Evolutionary conservation across 768 basidiomycete species (phyloP).

Genomic region (Imleria badia): DNA sequence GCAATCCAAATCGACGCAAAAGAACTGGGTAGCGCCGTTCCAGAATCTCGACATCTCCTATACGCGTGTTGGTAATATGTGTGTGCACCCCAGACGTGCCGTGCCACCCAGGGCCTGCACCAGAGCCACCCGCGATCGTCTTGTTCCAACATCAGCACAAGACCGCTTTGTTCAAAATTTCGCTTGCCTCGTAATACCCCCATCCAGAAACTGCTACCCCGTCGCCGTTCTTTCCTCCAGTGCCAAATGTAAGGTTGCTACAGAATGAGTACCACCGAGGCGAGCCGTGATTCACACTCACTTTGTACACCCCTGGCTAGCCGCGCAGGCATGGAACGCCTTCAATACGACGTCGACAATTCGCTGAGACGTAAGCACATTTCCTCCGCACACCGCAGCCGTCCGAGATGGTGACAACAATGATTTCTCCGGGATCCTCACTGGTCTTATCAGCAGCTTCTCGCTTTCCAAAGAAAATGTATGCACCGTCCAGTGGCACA

Average conservation of each 20-base stretch:
- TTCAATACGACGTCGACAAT: conserved; percentile 93
- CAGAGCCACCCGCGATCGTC: conserved; percentile 94
- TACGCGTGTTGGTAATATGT: conserved; percentile 90
- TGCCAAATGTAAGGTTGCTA: conserved; percentile 87
- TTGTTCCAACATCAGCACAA: conserved; percentile 2
- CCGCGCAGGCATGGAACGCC: conserved; percentile 89
- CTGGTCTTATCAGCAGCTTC: conserved; percentile 33
- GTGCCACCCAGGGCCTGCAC: conserved; percentile 87
- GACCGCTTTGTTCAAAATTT: neutral
- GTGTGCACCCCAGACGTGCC: conserved; percentile 94
- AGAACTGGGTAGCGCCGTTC: conserved; percentile 94
- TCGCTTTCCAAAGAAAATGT: neutral
- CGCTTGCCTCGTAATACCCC: conserved; percentile 81
- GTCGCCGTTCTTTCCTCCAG: conserved; percentile 82
- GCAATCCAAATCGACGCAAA: conserved; percentile 77
- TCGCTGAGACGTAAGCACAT: conserved; percentile 89
- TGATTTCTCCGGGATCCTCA: conserved; percentile 78
- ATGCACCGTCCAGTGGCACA: conserved; percentile 75
- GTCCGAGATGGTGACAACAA: conserved; percentile 80
- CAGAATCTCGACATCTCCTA: conserved; percentile 91
- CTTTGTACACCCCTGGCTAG: conserved; percentile 94
- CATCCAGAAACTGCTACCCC: conserved; percentile 77
- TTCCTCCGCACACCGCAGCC: conserved; percentile 91
- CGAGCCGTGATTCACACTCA: conserved; percentile 33
- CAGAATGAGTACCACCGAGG: neutral